Evolutionary conservation across 169 alveolate species (phyloP).

Genomic region (Theileria equi): DNA sequence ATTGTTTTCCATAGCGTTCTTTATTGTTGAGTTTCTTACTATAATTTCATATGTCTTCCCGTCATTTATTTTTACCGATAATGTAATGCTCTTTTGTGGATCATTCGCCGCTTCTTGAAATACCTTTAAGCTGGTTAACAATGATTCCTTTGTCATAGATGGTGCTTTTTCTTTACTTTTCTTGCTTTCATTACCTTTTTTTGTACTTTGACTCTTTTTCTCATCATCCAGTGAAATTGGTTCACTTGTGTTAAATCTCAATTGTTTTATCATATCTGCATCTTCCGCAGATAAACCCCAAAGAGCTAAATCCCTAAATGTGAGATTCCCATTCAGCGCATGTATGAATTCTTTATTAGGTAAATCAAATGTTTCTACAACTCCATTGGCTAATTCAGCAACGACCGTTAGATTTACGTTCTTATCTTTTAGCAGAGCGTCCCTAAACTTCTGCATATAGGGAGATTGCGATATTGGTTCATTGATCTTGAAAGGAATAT

Average conservation of each 20-base stretch:
- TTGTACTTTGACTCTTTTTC: neutral
- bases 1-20: slow-evolving; percentile 17
- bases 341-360: slow-evolving; percentile 51
- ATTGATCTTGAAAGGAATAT: slow-evolving; percentile 9
- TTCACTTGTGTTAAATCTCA: slow-evolving; percentile 30
- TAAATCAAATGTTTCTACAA: slow-evolving; percentile 22
- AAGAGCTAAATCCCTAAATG: slow-evolving; percentile 52
- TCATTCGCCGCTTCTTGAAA: neutral
- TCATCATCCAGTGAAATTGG: neutral
- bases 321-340: slow-evolving; percentile 56
- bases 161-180: neutral
- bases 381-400: slow-evolving; percentile 49
- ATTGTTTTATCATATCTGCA: slow-evolving; percentile 49
- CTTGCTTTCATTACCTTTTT: neutral
- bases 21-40: slow-evolving; percentile 37
- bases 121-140: no score
- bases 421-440: slow-evolving; percentile 30
- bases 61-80: slow-evolving; percentile 11
- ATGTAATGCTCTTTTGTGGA: slow-evolving; percentile 28
- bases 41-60: slow-evolving; percentile 25
- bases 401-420: slow-evolving; percentile 21
- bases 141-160: neutral
- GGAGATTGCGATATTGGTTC: slow-evolving; percentile 38
- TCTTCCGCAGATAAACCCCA: slow-evolving; percentile 55
- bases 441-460: slow-evolving; percentile 8